Percentiles rank a stretch among this genome's conserved stretches.
These are phyloP conservation scores for Corynespora cassiicola DNA, from an alignment of 2,329 filamentous ascomycete genomes.

Conservation along the genomic window DNA sequence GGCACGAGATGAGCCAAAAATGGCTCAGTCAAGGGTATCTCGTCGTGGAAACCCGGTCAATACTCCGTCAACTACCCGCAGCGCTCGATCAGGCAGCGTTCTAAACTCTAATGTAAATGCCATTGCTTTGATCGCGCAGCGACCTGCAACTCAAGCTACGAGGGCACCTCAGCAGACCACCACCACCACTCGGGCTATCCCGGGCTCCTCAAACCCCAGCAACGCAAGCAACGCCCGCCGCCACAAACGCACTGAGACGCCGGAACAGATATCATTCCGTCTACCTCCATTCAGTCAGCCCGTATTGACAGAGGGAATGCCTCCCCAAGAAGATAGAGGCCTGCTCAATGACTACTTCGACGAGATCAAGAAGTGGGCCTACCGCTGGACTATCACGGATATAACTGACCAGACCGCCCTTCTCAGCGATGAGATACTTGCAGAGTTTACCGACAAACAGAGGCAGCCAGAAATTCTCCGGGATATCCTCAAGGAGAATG, in stretches of 20 bases:
- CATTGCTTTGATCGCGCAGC: too few species aligned
- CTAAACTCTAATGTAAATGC: too few species aligned
- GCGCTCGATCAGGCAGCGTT: too few species aligned
- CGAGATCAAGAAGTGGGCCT: conserved; percentile 22
- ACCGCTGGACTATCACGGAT: too few species aligned
- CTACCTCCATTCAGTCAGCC: conserved; percentile 12
- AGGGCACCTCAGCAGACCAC: too few species aligned
- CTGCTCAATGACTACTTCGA: conserved; percentile 30
- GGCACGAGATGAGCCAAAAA: too few species aligned
- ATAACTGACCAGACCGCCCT: conserved; percentile 10
- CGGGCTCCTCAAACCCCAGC: not conserved
- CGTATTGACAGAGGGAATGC: conserved; percentile 23
- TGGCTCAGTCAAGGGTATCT: too few species aligned
- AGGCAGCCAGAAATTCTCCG: conserved; percentile 12
- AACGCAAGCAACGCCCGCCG: conserved; percentile 7
- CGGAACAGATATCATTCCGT: conserved; percentile 22
- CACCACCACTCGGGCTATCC: not conserved
- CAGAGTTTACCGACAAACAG: not conserved
- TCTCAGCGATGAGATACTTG: not conserved
- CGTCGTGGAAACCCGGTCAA: too few species aligned
- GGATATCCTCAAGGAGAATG: conserved; percentile 11
- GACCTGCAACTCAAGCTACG: too few species aligned
- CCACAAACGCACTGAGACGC: conserved; percentile 24
- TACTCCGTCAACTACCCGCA: too few species aligned
- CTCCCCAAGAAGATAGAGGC: conserved; percentile 22